These are phyloP conservation scores for Endothia cerciana DNA, from an alignment of 2,329 filamentous ascomycete species.

Conservation along the genomic window DNA sequence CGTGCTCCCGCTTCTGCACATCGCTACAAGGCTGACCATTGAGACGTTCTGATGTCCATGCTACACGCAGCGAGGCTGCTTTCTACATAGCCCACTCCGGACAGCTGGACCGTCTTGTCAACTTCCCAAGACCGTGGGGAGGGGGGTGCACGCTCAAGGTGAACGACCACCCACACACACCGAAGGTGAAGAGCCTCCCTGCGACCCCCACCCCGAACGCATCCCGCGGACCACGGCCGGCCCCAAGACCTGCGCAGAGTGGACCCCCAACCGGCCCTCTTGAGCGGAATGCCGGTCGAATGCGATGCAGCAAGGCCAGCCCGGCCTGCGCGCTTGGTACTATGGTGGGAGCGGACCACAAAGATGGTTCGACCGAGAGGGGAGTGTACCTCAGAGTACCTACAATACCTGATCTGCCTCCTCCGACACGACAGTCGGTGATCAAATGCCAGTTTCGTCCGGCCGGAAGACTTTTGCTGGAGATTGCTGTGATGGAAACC, in stretches of 20 bases:
- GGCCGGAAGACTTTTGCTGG: background rate
- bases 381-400: background rate
- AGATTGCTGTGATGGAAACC: background rate
- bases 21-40: background rate
- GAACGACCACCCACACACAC: background rate
- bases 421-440: background rate
- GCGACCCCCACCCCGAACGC: conserved; percentile 5
- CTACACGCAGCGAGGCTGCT: too few relatives aligned
- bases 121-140: too few relatives aligned
- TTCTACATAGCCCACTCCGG: too few relatives aligned
- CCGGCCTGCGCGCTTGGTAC: too few relatives aligned
- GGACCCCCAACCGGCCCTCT: background rate
- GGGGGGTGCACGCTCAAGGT: background rate
- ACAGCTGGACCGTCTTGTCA: too few relatives aligned
- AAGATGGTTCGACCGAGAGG: background rate
- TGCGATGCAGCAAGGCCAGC: background rate
- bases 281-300: background rate
- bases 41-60: too few relatives aligned
- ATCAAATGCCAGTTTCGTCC: conserved; percentile 1
- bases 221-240: conserved; percentile 9
- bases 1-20: background rate
- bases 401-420: background rate
- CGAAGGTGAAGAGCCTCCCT: background rate
- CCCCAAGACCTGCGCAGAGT: background rate
- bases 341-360: too few relatives aligned